Evolutionary conservation across 441 rosid genomes (phyloP), one percentile per base, ranked within the genome.

Genomic region (Hura crepitans): DNA sequence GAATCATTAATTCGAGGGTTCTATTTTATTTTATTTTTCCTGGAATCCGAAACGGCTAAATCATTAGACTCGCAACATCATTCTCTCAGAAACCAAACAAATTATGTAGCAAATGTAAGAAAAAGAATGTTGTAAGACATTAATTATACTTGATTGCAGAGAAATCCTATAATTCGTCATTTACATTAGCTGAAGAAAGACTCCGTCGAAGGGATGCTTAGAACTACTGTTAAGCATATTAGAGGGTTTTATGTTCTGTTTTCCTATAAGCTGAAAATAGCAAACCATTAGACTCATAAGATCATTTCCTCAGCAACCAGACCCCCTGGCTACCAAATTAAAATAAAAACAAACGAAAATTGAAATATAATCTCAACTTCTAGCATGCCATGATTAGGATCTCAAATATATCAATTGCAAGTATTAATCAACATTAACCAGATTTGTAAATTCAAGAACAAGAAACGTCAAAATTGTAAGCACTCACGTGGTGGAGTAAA

Each of bases 401-500:
- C 20, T 9, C n/a, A 20, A n/a, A 22, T 9, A 50, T n/a, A 27
- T 27, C n/a, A 27, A 54, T 14, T 54, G 12, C 46, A 42, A 42
- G 45, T 62, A 4, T 20, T 23, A 12, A 1, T 11, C 54, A 47
- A n/a, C 22, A 66, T 31, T 39, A 59, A 7, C 61, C 37, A n/a
- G n/a, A 30, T 35, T 12, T 27, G 23, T 17, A 63, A 63, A 27
- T 28, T 18, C 35, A 39, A 72, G 22, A 23, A 76, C 15, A 71
- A 67, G 62, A 61, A 20, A 27, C 30, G 30, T 13, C 31, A 23
- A 62, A n/a, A 17, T 42, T 55, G 17, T 67, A 55, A 58, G 37
- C 71, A 75, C 98, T 91, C 77, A 93, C 98, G 97, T 81, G 17
- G 94, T 80, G 69, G 91, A 86, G 74, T 93, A 93, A 28, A 93